Evolutionary conservation across 495 filamentous ascomycete genomes (phyloP).

Genomic region (Filosporella fistucella): DNA sequence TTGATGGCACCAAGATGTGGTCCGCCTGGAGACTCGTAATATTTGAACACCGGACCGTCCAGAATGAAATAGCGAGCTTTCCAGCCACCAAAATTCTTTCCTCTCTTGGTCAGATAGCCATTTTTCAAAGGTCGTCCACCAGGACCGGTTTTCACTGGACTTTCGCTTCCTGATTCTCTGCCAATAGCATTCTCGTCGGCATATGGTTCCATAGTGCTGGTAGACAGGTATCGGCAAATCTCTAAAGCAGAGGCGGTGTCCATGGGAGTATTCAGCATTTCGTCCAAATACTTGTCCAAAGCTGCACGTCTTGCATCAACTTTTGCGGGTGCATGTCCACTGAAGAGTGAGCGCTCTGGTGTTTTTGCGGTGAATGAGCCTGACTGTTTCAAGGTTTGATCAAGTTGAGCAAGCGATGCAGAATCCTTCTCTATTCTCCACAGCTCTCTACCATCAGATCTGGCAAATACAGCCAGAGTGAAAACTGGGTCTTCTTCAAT

Average conservation of each 20-base stretch:
- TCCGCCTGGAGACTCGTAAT: conserved; percentile 86
- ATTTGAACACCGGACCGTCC: conserved; percentile 82
- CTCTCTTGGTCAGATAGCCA: conserved; percentile 92
- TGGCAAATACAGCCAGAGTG: conserved; percentile 77
- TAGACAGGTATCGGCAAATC: conserved; percentile 84
- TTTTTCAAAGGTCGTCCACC: conserved; percentile 71
- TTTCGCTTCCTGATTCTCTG: conserved; percentile 38
- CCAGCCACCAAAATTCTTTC: conserved; percentile 99
- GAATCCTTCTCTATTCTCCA: conserved; percentile 95
- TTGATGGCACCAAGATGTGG: conserved; percentile 91
- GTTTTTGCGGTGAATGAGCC: conserved; percentile 63
- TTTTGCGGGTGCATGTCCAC: conserved; percentile 89
- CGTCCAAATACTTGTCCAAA: conserved; percentile 80
- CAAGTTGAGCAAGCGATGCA: conserved; percentile 71
- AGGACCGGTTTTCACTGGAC: conserved; percentile 40
- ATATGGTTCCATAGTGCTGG: conserved; percentile 74
- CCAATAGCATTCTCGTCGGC: conserved; percentile 54
- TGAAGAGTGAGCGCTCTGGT: conserved; percentile 83
- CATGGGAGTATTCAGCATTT: conserved; percentile 74
- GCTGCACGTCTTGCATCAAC: conserved; percentile 82
- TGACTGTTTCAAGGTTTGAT: conserved; percentile 70
- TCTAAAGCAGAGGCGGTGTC: conserved; percentile 74
- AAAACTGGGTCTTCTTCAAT: conserved; percentile 91
- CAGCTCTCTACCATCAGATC: conserved; percentile 72
- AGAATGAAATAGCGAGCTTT: conserved; percentile 93